These are phyloP conservation scores for Chiua sp. DNA, from an alignment of 1,284 basidiomycete genomes.

Conservation along the genomic window DNA sequence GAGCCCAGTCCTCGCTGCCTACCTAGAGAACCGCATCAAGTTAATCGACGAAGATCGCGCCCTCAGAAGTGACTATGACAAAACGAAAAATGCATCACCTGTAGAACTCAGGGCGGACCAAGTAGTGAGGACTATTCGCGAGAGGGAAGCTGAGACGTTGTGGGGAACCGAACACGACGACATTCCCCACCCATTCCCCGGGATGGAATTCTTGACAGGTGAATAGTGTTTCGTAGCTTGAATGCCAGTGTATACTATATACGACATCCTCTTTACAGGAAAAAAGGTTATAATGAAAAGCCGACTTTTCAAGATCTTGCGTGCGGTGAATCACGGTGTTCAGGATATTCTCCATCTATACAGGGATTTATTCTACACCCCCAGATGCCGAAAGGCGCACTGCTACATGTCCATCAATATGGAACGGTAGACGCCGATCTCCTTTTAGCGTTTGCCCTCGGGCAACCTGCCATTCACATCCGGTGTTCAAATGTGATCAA, in stretches of 20 bases:
- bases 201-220: constrained; percentile 77
- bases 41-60: constrained; percentile 58
- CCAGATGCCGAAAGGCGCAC: constrained; percentile 76
- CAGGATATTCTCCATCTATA: background rate
- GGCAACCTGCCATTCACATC: constrained; percentile 63
- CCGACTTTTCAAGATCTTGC: constrained; percentile 59
- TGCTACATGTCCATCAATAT: constrained; percentile 74
- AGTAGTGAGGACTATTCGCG: constrained; percentile 56
- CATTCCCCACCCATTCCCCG: constrained; percentile 66
- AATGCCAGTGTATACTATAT: background rate
- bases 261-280: constrained; percentile 42
- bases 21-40: constrained; percentile 45
- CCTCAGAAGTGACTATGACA: constrained; percentile 43
- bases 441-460: constrained; percentile 56
- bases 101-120: constrained; percentile 57
- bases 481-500: constrained; percentile 41
- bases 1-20: constrained; percentile 36
- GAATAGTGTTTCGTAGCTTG: background rate
- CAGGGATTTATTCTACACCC: background rate
- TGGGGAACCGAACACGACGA: constrained; percentile 59
- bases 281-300: constrained; percentile 59
- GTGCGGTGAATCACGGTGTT: constrained; percentile 54
- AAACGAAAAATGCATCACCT: constrained; percentile 35
- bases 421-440: constrained; percentile 62
- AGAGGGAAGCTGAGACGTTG: constrained; percentile 54